Evolutionary conservation across 202 grass and related monocot genomes (phyloP), one percentile per base, ranked within the genome.

Genomic region (Alloteropsis angusta): DNA sequence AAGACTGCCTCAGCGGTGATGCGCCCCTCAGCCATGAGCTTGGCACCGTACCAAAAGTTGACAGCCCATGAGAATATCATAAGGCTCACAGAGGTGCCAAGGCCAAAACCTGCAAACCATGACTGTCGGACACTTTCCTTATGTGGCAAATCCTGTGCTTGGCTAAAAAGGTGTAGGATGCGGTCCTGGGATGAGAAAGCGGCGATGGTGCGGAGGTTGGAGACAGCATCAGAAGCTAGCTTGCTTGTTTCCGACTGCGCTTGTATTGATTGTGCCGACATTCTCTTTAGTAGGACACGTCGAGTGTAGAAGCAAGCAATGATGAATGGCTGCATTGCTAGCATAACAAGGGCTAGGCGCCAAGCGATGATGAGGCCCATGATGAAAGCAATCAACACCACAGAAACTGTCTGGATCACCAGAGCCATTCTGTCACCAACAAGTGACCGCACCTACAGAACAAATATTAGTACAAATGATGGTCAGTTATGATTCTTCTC

Each of bases 361-460:
- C 93, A 96, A 43, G 89, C n/a, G n/a, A n/a, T n/a, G n/a, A n/a
- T n/a, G n/a, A n/a, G n/a, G n/a, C n/a, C n/a, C n/a, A n/a, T n/a
- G n/a, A n/a, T n/a, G n/a, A n/a, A n/a, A n/a, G n/a, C n/a, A n/a
- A n/a, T n/a, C n/a, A n/a, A n/a, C n/a, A n/a, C n/a, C n/a, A n/a
- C 84, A 11, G 93, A 96, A 45, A 87, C 54, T 22, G 89, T 86
- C 34, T 96, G 93, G 72, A 96, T 90, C 34, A 90, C 57, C 61
- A 96, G 65, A 7, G 89, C 84, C 82, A 90, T 96, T n/a, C 89
- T 82, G 46, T 96, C 93, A 35, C 93, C 93, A 32, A 96, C 89
- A 17, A 96, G 71, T 59, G 84, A 81, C 57, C 89, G 79, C 28
- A 91, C 84, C 92, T 94, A 68, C 65, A 86, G 61, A 15, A 69